A percentile compares a stretch with the other conserved stretches of the same genome.
Evolutionary conservation across 2,329 filamentous ascomycete genomes (phyloP).

Genomic region (Tolypocladium ovalisporum): DNA sequence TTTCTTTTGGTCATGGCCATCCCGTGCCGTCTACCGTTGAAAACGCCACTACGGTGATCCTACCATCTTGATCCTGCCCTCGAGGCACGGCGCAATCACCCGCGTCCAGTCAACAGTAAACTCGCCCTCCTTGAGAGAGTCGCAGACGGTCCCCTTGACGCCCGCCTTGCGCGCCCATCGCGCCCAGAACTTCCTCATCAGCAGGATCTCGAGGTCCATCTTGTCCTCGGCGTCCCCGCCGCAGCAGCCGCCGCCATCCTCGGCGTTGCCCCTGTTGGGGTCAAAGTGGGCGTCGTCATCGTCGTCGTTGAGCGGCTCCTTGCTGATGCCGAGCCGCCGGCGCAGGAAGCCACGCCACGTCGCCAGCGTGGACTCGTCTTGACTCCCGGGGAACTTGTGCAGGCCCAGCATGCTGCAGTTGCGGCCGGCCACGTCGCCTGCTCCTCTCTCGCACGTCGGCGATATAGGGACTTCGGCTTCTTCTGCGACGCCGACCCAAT

Average conservation of each 20-base stretch:
- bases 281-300: conserved; percentile 33
- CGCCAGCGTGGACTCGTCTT: conserved; percentile 9
- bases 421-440: conserved; percentile 18
- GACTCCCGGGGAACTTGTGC: conserved; percentile 5
- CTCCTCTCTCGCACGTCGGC: conserved; percentile 18
- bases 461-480: conserved; percentile 36
- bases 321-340: conserved; percentile 21
- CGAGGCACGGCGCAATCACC: conserved; percentile 65
- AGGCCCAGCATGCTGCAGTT: conserved; percentile 8
- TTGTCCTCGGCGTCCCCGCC: conserved; percentile 24
- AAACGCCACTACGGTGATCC: conserved; percentile 3
- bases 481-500: conserved; percentile 58
- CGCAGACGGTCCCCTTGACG: conserved; percentile 41
- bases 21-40: neutral
- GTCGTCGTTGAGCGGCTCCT: conserved; percentile 22
- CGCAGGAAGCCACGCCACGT: conserved; percentile 26
- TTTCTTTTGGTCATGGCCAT: too few species aligned
- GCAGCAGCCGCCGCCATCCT: conserved; percentile 21
- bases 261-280: conserved; percentile 6
- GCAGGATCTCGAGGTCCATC: conserved; percentile 44
- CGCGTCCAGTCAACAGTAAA: conserved; percentile 65
- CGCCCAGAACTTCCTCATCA: conserved; percentile 57
- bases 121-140: conserved; percentile 47
- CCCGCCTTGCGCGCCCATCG: conserved; percentile 65
- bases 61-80: conserved; percentile 59